These are phyloP conservation scores for Tetrahymena borealis DNA, from an alignment of 73 alveolate species.

Conservation along the genomic window DNA sequence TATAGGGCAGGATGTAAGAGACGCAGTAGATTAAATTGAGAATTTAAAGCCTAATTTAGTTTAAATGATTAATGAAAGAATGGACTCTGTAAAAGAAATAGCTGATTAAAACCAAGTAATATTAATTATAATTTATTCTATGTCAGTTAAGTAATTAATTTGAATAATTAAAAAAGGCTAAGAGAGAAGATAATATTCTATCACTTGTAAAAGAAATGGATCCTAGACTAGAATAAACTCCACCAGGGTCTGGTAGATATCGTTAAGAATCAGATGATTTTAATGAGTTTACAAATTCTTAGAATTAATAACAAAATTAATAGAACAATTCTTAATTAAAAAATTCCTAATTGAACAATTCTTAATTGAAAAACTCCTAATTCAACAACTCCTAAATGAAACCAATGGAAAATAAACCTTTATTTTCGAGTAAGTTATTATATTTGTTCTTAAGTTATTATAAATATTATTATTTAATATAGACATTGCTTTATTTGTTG, in stretches of 20 bases:
- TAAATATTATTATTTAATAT: background rate
- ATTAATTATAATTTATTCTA: background rate
- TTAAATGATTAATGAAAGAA: background rate
- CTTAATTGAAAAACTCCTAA: background rate
- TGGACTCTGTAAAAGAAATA: background rate
- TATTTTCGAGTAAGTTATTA: background rate
- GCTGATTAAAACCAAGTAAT: background rate
- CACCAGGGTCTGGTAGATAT: background rate
- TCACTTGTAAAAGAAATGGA: background rate
- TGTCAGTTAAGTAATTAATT: background rate
- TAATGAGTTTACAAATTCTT: background rate
- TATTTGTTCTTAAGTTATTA: background rate
- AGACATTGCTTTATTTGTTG: background rate
- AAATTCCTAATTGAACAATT: too few relatives aligned
- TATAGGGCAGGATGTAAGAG: constrained; percentile 14
- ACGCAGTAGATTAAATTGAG: constrained; percentile 26
- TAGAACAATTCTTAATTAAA: background rate
- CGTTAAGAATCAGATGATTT: background rate
- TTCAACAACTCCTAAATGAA: background rate
- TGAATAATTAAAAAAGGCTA: background rate
- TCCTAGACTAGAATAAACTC: background rate
- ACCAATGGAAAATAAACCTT: background rate
- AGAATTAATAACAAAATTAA: background rate
- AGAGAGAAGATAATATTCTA: background rate
- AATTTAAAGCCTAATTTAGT: constrained; percentile 19